phyloP scores from a whole-genome alignment of 352 stramenopile genomes.

The Phytopythium aichiense region DNA sequence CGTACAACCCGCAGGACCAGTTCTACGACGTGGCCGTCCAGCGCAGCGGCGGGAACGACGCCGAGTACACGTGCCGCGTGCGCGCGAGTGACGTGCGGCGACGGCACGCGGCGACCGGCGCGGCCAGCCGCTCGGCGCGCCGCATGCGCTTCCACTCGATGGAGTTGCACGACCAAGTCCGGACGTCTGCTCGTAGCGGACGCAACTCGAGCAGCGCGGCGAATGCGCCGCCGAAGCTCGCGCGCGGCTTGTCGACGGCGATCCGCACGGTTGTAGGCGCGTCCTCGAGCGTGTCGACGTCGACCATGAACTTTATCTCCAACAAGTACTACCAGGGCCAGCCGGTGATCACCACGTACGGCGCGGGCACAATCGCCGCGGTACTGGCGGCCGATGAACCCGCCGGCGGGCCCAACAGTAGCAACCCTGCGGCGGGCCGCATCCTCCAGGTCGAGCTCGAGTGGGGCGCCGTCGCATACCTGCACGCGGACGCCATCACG shows the following conservation, averaged over 20 bases:
- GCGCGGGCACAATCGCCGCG: constrained; percentile 50
- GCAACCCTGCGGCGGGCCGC: constrained; percentile 41
- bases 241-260: constrained; percentile 37
- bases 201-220: constrained; percentile 14
- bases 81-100: constrained; percentile 37
- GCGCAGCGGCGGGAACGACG: constrained; percentile 18
- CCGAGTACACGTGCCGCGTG: constrained; percentile 36
- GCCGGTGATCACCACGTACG: constrained; percentile 70
- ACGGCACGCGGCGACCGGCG: constrained; percentile 14
- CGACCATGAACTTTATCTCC: constrained; percentile 51
- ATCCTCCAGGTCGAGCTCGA: constrained; percentile 60
- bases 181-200: constrained; percentile 10
- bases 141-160: constrained; percentile 31
- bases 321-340: constrained; percentile 73
- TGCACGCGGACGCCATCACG: constrained; percentile 58
- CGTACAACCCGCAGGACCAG: constrained; percentile 42
- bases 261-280: constrained; percentile 62
- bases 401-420: constrained; percentile 44
- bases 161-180: constrained; percentile 6
- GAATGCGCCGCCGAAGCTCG: constrained; percentile 30
- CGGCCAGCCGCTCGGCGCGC: constrained; percentile 15
- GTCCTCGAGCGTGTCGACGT: constrained; percentile 39
- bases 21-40: constrained; percentile 47
- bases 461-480: constrained; percentile 51
- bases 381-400: constrained; percentile 35